A percentile compares a stretch with the other conserved stretches of the same genome.
Evolutionary conservation across 257 asterid genomes (phyloP).

Genomic region (Nicotiana undulata): DNA sequence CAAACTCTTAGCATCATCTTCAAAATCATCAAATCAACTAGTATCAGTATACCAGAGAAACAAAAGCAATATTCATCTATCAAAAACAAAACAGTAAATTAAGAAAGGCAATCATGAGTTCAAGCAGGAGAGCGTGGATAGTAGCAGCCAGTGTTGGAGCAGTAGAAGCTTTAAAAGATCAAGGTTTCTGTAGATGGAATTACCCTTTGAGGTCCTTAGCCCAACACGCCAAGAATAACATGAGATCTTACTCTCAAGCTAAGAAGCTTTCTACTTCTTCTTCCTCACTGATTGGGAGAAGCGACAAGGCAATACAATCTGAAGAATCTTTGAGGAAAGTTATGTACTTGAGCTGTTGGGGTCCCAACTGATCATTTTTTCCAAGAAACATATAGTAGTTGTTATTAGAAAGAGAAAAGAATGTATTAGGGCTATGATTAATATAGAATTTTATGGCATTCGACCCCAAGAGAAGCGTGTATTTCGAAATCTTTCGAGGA

Average conservation of each 20-base stretch:
- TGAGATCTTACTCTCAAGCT: constrained; percentile 12
- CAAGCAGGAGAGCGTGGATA: constrained; percentile 18
- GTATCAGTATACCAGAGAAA: not conserved
- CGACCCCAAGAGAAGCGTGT: no score
- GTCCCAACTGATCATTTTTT: constrained; percentile 8
- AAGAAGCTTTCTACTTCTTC: constrained; percentile 9
- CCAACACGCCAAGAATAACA: constrained; percentile 14
- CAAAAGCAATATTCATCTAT: not conserved
- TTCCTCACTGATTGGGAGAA: not conserved
- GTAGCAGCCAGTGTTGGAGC: constrained; percentile 17
- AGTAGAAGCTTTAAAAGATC: constrained; percentile 20
- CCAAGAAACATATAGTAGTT: not conserved
- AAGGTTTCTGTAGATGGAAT: constrained; percentile 19
- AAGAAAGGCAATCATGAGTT: constrained; percentile 6
- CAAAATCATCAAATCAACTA: not conserved
- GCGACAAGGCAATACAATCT: not conserved
- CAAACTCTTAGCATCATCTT: not conserved
- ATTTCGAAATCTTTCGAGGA: no score
- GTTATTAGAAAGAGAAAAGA: not conserved
- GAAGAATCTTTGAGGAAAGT: constrained; percentile 25
- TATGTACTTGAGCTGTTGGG: constrained; percentile 29
- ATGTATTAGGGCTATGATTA: not conserved
- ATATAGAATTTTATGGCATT: not conserved
- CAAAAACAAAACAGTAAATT: not conserved
- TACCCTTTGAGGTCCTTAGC: constrained; percentile 1